Evolutionary conservation across 1,139 yeast genomes (phyloP).

Genomic region (Kodamaea sp.): DNA sequence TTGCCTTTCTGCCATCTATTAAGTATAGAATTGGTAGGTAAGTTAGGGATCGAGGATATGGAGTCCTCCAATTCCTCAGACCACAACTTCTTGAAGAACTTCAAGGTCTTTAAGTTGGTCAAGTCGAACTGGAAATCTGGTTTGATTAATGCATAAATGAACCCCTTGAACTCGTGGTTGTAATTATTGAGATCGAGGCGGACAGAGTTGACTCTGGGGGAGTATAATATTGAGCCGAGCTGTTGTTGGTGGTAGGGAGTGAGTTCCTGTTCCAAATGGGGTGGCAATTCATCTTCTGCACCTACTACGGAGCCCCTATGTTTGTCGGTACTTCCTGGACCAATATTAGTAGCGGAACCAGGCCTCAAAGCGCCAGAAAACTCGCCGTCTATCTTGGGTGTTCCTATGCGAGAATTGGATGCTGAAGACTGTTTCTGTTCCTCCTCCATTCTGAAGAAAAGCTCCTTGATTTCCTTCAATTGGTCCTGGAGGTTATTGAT

Average conservation of each 20-base stretch:
- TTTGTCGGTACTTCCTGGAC: neutral
- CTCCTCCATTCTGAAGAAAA: slow-evolving; percentile 37
- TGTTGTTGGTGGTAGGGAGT: slow-evolving; percentile 18
- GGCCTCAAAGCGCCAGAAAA: slow-evolving; percentile 3
- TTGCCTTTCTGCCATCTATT: slow-evolving; percentile 50
- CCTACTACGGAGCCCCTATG: slow-evolving; percentile 4
- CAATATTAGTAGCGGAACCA: too few species aligned
- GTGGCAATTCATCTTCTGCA: slow-evolving; percentile 9
- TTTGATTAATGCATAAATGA: slow-evolving; percentile 33
- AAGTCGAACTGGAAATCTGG: slow-evolving; percentile 43
- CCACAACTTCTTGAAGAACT: slow-evolving; percentile 65
- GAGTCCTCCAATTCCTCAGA: slow-evolving; percentile 79
- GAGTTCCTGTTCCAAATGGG: slow-evolving; percentile 8
- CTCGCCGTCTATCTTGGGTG: slow-evolving; percentile 14
- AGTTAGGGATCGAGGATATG: slow-evolving; percentile 32
- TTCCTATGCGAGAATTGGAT: slow-evolving; percentile 9
- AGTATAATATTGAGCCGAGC: slow-evolving; percentile 34
- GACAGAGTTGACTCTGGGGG: slow-evolving; percentile 58
- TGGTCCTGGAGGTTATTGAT: slow-evolving; percentile 70
- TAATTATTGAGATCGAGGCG: slow-evolving; percentile 57
- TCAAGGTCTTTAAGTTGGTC: slow-evolving; percentile 50
- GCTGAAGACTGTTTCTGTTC: slow-evolving; percentile 20
- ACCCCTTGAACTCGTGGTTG: slow-evolving; percentile 43
- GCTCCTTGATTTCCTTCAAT: slow-evolving; percentile 62
- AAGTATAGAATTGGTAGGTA: slow-evolving; percentile 34